Evolutionary conservation across 495 filamentous ascomycete genomes (phyloP), one percentile per base, ranked within the genome.

Genomic region (Trypethelium eluteriae): DNA sequence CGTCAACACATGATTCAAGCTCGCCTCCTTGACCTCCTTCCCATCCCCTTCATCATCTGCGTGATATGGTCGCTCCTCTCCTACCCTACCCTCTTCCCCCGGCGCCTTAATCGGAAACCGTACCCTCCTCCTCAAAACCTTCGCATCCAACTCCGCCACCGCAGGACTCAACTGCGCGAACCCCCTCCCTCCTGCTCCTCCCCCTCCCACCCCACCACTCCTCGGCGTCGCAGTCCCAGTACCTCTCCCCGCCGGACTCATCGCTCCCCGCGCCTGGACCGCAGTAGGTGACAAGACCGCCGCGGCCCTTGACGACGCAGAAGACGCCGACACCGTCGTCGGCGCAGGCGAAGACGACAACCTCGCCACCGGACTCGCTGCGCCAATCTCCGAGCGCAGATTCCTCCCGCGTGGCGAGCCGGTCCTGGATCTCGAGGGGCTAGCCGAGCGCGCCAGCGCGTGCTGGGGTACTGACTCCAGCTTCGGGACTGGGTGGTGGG

Each of bases 1-100:
- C 5, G 94, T 97, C 64, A 98, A 79, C 2, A 98, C 83, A 75
- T 98, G 92, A 62, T 89, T 90, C 4, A 98, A 82, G 16, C 86
- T 93, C 49, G 73, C 66, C 44, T 70, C 79, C 6, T 56, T 39
- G 34, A 25, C 32, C 50, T 38, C 38, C 6, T 61, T 6, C 25
- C 39, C 63, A 1, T 12, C 59, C 71, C 56, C 64, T 46, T 63
- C 63, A 65, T 61, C 67, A 69, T 67, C 38, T 67, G 65, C 41
- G 62, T 49, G 64, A 66, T 1, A n/a, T 18, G 32, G 2, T 41
- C 69, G 68, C 38, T 62, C 49, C 66, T 12, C 62, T 46, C 34
- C 25, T 64, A 71, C 70, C 10, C 68, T 65, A 6, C 65, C 46
- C 39, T 67, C 65, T n/a, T 16, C 38, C 36, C 64, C 32, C 38